Percentiles rank a stretch among this genome's conserved stretches.
Evolutionary conservation across 305 asterid species (phyloP).

Genomic region (Solanum aculeatissimum): DNA sequence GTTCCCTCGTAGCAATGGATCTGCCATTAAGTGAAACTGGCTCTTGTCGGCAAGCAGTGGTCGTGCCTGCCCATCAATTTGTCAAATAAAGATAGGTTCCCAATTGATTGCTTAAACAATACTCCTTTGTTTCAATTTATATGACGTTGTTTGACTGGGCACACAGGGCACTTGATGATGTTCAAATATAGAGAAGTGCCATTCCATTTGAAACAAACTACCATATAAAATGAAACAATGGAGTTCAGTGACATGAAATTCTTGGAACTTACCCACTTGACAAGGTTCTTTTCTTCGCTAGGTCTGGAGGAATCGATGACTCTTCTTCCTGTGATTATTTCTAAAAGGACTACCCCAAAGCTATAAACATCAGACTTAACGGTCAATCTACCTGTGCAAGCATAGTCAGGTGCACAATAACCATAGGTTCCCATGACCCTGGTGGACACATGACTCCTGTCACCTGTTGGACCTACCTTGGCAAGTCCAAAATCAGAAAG

Average conservation of each 20-base stretch:
- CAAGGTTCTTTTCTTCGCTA: conserved; percentile 27
- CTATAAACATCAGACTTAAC: conserved; percentile 33
- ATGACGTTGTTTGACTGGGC: no score
- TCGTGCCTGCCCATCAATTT: conserved; percentile 21
- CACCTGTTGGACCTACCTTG: conserved; percentile 36
- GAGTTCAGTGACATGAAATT: not conserved
- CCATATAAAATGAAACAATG: not conserved
- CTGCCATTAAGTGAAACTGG: conserved; percentile 22
- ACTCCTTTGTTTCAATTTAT: no score
- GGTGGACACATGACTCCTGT: conserved; percentile 18
- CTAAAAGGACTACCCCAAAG: conserved; percentile 37
- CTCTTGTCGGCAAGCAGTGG: conserved; percentile 31
- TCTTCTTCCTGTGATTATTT: conserved; percentile 33
- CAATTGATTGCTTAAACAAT: not conserved
- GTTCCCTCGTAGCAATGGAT: conserved; percentile 22
- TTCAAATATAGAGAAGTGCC: no score
- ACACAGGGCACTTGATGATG: no score
- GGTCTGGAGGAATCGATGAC: conserved; percentile 27
- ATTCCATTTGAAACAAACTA: no score
- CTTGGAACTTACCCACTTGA: conserved; percentile 24
- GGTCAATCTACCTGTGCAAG: conserved; percentile 24
- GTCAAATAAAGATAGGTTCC: not conserved
- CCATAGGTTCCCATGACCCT: conserved; percentile 42
- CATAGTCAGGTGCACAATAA: conserved; percentile 36
- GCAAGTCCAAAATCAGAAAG: conserved; percentile 43